A percentile compares a stretch with the other conserved stretches of the same genome.
phyloP scores from a whole-genome alignment of 2,329 filamentous ascomycete species.

The Clathrospora elynae region DNA sequence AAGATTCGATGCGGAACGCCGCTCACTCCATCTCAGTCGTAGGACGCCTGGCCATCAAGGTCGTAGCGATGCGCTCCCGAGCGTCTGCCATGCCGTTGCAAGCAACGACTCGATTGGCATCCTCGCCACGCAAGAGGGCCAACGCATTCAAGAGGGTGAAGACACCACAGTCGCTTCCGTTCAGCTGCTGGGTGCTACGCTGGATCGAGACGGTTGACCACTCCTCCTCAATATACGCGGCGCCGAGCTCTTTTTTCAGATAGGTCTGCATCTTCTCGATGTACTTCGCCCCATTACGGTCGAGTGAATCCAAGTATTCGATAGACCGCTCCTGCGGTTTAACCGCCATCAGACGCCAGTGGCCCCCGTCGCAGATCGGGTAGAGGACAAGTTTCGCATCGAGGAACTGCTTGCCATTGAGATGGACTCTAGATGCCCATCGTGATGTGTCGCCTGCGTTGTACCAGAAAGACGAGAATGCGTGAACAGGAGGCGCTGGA shows the following conservation, averaged over 20 bases:
- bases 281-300: conserved; percentile 47
- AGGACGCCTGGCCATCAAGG: conserved; percentile 63
- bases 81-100: conserved; percentile 63
- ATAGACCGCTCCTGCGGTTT: conserved; percentile 65
- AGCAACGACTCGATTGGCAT: conserved; percentile 52
- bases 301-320: conserved; percentile 72
- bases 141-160: conserved; percentile 76
- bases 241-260: conserved; percentile 63
- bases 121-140: conserved; percentile 55
- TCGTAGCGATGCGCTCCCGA: conserved; percentile 65
- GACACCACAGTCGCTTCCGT: conserved; percentile 76
- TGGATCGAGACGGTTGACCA: conserved; percentile 62
- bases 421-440: conserved; percentile 52
- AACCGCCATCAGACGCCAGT: conserved; percentile 76
- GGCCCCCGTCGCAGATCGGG: conserved; percentile 66
- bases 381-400: conserved; percentile 70
- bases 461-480: conserved; percentile 71
- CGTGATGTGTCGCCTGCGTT: conserved; percentile 55
- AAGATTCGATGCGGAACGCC: not conserved
- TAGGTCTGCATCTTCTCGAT: conserved; percentile 52
- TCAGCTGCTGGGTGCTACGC: conserved; percentile 62
- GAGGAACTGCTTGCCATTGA: conserved; percentile 60
- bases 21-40: conserved; percentile 35
- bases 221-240: conserved; percentile 60
- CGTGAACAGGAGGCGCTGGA: conserved; percentile 64